Evolutionary conservation across 108 stramenopile genomes (phyloP).

Genomic region (Nitzschia sp.): DNA sequence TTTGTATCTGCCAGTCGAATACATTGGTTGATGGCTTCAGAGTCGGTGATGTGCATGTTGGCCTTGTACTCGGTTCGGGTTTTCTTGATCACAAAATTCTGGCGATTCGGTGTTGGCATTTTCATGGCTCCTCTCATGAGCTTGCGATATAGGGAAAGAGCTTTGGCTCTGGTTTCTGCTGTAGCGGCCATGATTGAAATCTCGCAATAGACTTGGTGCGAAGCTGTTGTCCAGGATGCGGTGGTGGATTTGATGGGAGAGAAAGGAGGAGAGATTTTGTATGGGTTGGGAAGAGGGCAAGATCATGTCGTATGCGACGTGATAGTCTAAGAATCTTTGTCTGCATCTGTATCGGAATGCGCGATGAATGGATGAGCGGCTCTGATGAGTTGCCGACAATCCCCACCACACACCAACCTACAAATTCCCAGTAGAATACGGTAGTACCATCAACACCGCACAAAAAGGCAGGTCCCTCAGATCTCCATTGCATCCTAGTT

Average conservation of each 20-base stretch:
- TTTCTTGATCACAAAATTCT: slow-evolving; percentile 72
- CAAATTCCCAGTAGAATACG: too few species aligned
- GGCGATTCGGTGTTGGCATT: slow-evolving; percentile 88
- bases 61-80: slow-evolving; percentile 67
- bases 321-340: not conserved
- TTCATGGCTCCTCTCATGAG: slow-evolving; percentile 68
- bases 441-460: too few species aligned
- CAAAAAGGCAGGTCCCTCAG: too few species aligned
- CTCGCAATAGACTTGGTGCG: not conserved
- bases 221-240: not conserved
- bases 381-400: not conserved
- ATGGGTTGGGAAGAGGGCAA: not conserved
- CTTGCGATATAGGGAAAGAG: slow-evolving; percentile 80
- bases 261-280: not conserved
- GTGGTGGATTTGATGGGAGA: not conserved
- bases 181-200: slow-evolving; percentile 10
- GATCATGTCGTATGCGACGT: not conserved
- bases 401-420: not conserved
- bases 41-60: slow-evolving; percentile 52
- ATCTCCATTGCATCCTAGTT: too few species aligned
- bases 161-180: slow-evolving; percentile 49
- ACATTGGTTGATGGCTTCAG: slow-evolving; percentile 71
- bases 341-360: not conserved
- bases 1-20: slow-evolving; percentile 82
- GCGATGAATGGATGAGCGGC: not conserved